Base-by-base conservation (phyloP, 2,329 filamentous ascomycete genomes). In the Penicillium sp. region DNA sequence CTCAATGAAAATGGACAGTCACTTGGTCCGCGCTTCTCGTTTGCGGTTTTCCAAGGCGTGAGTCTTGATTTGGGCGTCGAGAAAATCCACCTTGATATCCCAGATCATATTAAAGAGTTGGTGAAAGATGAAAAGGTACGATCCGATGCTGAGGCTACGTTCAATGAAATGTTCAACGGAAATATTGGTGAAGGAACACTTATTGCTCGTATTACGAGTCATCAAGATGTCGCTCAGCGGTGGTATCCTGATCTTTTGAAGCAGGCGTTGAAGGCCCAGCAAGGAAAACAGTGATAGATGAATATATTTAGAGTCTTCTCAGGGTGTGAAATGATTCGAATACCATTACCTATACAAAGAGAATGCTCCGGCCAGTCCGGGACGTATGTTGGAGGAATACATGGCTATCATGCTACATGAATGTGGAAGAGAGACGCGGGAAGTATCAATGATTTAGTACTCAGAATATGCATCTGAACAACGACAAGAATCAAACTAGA, bases 31-130 rank as follows among this genome's bases (percentile, higher is more conserved):
- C 69, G 75, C 1, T 76, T 74, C 43, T 76, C 74, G 0, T 75
- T 77, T 40, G 74, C 75, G 0, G 69, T 77, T 7, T 77, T 77
- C 37, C 73, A 76, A 58, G 74, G 74, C 8, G 73, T 77, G 43
- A 72, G 74, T 33, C 65, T 73, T 6, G 74, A 77, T 56, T 57
- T 77, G 16, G 71, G 68, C 0, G 66, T 67, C 7, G 71, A 73
- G 7, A 66, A 71, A 14, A 70, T 75, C 5, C 58, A 63, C 11
- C 60, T 77, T 22, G 59, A 68, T 1, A 72, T 76, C 6, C 74
- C 75, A 2, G 38, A 57, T 10, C 72, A 75, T 56, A 71, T 76
- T 42, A 65, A 64, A 19, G 66, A 70, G 10, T 30, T 76, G 16
- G 68, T 74, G 4, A 65, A 70, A 25, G 71, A 76, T 48, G 69